These are phyloP conservation scores for Aspergillus fischeri DNA, from an alignment of 2,329 filamentous ascomycete species.

Conservation along the genomic window DNA sequence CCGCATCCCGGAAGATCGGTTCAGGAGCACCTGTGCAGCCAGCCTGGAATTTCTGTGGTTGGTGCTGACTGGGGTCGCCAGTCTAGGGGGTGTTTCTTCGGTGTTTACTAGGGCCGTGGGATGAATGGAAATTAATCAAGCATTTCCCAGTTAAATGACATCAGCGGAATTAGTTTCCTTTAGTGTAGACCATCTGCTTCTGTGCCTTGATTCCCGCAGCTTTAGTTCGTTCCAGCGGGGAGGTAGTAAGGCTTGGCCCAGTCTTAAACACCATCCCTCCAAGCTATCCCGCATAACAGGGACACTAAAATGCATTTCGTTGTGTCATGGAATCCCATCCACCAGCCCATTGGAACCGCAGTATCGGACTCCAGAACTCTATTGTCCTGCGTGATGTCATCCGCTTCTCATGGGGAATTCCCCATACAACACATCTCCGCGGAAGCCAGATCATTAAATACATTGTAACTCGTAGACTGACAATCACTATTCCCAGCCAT, in stretches of 20 bases:
- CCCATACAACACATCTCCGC: neutral
- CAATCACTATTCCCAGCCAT: no score
- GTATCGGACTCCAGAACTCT: neutral
- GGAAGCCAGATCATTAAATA: neutral
- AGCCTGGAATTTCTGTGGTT: constrained; percentile 25
- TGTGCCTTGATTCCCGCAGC: neutral
- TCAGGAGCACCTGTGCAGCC: constrained; percentile 13
- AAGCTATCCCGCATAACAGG: no score
- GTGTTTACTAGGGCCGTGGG: neutral
- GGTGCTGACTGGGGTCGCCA: constrained; percentile 23
- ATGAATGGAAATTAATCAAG: neutral
- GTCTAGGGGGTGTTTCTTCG: constrained; percentile 17
- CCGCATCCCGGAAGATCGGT: constrained; percentile 13
- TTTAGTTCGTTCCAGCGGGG: neutral
- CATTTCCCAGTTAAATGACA: neutral
- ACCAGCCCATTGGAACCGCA: neutral
- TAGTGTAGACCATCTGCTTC: no score
- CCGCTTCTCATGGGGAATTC: neutral
- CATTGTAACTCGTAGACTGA: no score
- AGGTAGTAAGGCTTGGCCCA: neutral
- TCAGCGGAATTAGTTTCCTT: neutral
- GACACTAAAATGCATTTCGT: no score
- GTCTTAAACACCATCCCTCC: no score
- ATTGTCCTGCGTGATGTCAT: neutral
- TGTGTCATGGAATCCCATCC: no score